These are phyloP conservation scores for Sporothrix humicola DNA, from an alignment of 2,329 filamentous ascomycete species.

Conservation along the genomic window DNA sequence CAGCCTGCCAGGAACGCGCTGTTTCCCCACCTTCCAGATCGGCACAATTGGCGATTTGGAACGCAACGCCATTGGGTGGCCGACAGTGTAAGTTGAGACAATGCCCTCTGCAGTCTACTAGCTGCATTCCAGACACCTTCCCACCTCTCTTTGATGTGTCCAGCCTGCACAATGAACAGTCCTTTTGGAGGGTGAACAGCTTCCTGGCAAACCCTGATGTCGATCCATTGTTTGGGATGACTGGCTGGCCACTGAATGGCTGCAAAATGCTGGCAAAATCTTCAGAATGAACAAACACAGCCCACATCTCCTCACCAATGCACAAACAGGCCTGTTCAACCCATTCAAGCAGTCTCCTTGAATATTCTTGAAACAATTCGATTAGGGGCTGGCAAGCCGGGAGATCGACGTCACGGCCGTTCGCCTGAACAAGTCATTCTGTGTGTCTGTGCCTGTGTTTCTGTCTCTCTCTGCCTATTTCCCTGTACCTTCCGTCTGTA, in stretches of 20 bases:
- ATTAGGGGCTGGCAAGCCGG: background rate
- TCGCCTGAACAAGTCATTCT: background rate
- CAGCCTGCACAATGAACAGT: background rate
- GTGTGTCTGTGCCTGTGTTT: background rate
- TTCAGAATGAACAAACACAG: background rate
- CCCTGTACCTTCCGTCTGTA: background rate
- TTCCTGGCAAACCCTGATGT: too few relatives aligned
- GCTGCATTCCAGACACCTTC: slow-evolving; percentile 2
- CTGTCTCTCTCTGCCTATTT: background rate
- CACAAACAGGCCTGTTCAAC: background rate
- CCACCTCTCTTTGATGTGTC: too few relatives aligned
- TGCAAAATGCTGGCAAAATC: background rate
- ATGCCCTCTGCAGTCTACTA: background rate
- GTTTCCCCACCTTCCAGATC: slow-evolving; percentile 2
- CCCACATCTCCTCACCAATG: background rate
- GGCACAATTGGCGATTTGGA: background rate
- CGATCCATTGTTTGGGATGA: slow-evolving; percentile 24
- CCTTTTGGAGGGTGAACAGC: background rate
- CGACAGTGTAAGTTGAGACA: slow-evolving; percentile 20
- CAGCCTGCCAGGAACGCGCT: slow-evolving; percentile 5
- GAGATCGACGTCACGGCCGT: slow-evolving; percentile 19
- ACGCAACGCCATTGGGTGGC: slow-evolving; percentile 24
- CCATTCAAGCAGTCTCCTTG: slow-evolving; percentile 9
- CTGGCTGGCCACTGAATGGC: background rate
- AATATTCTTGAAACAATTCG: slow-evolving; percentile 23